Percentiles rank a stretch among this genome's conserved stretches.
These are phyloP conservation scores for Termitomyces sp. DNA, from an alignment of 768 basidiomycete species.

Conservation along the genomic window DNA sequence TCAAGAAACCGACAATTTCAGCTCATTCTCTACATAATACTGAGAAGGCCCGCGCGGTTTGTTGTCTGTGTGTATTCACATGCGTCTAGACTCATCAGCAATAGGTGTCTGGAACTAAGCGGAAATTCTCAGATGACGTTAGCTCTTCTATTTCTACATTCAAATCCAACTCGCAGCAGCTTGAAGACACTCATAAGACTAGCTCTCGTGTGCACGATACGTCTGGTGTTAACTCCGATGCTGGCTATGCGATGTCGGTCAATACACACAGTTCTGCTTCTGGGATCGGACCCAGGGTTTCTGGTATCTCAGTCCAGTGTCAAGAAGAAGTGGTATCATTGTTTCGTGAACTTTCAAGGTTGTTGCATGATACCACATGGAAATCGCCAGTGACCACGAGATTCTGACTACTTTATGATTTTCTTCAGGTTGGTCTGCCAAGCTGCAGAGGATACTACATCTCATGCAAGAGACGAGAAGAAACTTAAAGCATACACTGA, in stretches of 20 bases:
- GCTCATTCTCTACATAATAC: neutral
- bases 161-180: neutral
- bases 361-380: conserved; percentile 17
- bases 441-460: conserved; percentile 38
- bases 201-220: neutral
- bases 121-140: conserved; percentile 1
- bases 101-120: conserved; percentile 10
- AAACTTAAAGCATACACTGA: conserved; percentile 48
- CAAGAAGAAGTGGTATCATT: conserved; percentile 25
- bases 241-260: neutral
- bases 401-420: neutral
- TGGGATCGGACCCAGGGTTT: neutral
- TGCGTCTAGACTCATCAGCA: neutral
- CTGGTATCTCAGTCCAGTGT: neutral
- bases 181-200: neutral
- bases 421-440: conserved; percentile 40
- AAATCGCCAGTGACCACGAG: neutral
- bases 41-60: conserved; percentile 4
- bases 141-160: neutral
- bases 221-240: neutral
- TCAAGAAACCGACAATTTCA: conserved; percentile 6
- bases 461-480: conserved; percentile 40
- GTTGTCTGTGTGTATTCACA: neutral
- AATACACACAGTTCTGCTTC: neutral
- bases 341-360: conserved; percentile 41